Conservation (phyloP, 441 rosid genomes). For the Pelargonium citronellum region DNA sequence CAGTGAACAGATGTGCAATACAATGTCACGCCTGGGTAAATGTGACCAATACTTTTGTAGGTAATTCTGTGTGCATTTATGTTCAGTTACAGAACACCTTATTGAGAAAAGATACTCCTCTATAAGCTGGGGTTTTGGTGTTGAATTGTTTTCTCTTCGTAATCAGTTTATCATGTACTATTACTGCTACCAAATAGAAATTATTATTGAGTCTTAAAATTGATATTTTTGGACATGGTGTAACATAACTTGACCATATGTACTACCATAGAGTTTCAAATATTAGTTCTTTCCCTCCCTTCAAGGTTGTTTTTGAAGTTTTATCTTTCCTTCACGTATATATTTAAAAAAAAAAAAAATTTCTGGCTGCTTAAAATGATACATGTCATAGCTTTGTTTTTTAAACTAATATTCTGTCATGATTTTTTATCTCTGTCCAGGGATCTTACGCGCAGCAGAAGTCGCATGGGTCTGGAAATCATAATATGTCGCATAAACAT, state of each 20-base stretch:
- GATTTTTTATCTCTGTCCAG: constrained; percentile 35
- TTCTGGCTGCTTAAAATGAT: neutral
- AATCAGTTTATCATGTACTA: neutral
- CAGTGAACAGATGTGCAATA: neutral
- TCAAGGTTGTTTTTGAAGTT: neutral
- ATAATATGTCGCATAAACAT: constrained; percentile 45
- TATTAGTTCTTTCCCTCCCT: neutral
- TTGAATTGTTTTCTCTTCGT: neutral
- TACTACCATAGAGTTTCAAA: neutral
- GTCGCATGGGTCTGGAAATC: constrained; percentile 48
- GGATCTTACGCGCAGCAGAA: constrained; percentile 47
- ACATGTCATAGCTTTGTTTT: constrained; percentile 14
- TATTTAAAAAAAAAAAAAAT: no score
- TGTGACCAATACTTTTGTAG: neutral
- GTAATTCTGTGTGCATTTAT: neutral
- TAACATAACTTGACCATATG: neutral
- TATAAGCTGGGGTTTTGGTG: neutral
- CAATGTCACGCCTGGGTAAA: neutral
- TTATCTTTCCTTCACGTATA: neutral
- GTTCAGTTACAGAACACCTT: neutral
- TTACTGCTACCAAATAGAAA: neutral
- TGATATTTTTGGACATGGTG: neutral
- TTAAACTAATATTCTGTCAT: constrained; percentile 13
- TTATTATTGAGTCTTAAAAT: neutral
- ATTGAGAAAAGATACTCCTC: neutral